Evolutionary conservation across 176 grass and related monocot genomes (phyloP), one percentile per base, ranked within the genome.

Genomic region (Bonia amplexicaulis): DNA sequence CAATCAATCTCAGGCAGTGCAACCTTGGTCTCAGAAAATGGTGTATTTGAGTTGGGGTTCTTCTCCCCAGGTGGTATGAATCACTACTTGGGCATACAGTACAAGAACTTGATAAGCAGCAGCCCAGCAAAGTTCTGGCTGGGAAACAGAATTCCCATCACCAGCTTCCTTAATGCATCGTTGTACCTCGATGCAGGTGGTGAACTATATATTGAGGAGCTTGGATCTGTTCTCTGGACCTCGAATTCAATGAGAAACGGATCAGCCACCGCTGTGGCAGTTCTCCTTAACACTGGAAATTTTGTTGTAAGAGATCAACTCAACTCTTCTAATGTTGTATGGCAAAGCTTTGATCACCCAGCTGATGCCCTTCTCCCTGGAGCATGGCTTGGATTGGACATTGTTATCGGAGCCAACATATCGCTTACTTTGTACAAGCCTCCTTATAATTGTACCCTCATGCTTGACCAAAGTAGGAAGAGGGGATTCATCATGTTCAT

Each of bases 331-430:
- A 59, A 65, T 39, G 71, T 84, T 9, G 33, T 39, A 29, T 87
- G 89, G 89, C 89, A 90, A 63, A 90, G 89, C 67, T 87, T 91
- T 69, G 89, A 87, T 78, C 46, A 87, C 55, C 89, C 80, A 6
- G 72, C 80, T 4, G 80, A 87, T 51, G 51, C 67, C 12, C 19
- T 85, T 80, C 80, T 91, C 37, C 89, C 89, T 9, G 89, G 85
- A 27, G 79, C 45, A 61, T 23, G 68, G 80, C 55, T 89, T 51
- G 88, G 88, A 59, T 81, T 63, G 35, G 40, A 86, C 12, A 61
- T 74, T n/a, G 51, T 37, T 51, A 74, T 47, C 23, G 23, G 44
- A 4, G 20, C 53, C 54, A 79, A 87, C 15, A 51, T 80, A 6
- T 79, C 62, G 23, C 64, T 80, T 70, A 78, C 46, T 7, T 58